Base-by-base conservation (phyloP, 202 grass and related monocot species). In the Panicum virgatum region DNA sequence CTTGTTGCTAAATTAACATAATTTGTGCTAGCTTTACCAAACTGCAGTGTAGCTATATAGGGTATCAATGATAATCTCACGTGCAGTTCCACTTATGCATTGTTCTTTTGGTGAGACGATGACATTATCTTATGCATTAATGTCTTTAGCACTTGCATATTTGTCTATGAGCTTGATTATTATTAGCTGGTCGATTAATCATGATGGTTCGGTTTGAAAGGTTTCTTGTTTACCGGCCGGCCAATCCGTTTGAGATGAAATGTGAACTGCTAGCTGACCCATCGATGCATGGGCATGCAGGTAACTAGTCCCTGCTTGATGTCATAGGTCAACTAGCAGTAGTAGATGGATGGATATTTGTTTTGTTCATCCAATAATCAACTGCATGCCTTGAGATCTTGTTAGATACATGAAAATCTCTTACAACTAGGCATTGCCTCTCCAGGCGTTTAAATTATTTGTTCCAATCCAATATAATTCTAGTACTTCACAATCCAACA, bases 71-170 rank as follows among this genome's bases (percentile, higher is more conserved):
- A 22, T 69, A 13, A 9, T 12, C 25, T 23, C 18, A 74, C 12
- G 30, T 54, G 71, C 45, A 13, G 40, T 34, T 36, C 8, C 37
- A 12, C 29, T 48, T 40, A 14, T 44, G 51, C 19, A 20, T 1
- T 42, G 56, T 40, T 81, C 39, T 60, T 60, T 48, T 81, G 51
- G 66, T 81, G 69, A 50, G 58, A 81, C 75, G 50, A 81, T 81
- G 50, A 16, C 40, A 51, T 51, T 68, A 25, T 81, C 69, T 40
- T 48, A 48, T 75, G 48, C 61, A 80, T 56, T 75, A 59, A 81
- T 86, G 54, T 45, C 6, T 50, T 38, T 37, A 34, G 38, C 66
- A 47, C 79, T 7, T 60, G 34, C 53, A 3, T 29, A 2, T 48
- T 20, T 82, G 18, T 23, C 9, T 15, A 13, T 26, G 19, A 47